Evolutionary conservation across 345 rosid genomes (phyloP).

Genomic region (Toxicodendron radicans): DNA sequence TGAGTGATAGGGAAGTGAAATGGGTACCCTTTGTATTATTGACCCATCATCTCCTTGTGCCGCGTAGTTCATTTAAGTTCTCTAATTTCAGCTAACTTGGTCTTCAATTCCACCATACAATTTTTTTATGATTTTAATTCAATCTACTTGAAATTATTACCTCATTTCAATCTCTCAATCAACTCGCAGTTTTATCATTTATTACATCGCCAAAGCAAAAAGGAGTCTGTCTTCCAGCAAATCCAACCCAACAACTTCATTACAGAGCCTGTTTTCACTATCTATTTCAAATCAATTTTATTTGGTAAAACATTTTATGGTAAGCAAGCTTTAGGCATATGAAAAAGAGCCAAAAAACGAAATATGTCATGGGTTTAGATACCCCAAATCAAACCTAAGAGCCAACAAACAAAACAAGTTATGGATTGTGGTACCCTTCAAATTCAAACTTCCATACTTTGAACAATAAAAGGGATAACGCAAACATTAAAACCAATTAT

Average conservation of each 20-base stretch:
- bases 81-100: constrained; percentile 4
- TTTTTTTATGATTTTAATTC: neutral
- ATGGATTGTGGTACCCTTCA: no score
- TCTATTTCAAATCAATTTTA: neutral
- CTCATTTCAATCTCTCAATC: neutral
- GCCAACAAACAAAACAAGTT: no score
- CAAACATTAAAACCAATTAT: neutral
- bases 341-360: neutral
- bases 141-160: neutral
- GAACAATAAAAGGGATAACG: neutral
- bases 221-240: neutral
- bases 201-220: neutral
- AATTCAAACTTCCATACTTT: neutral
- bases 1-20: neutral
- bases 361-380: no score
- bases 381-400: no score
- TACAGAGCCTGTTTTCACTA: neutral
- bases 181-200: neutral
- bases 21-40: neutral
- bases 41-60: neutral
- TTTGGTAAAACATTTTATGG: neutral
- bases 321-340: neutral
- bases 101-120: constrained; percentile 8
- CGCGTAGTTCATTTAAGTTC: constrained; percentile 3
- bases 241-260: neutral